Evolutionary conservation across 2,329 filamentous ascomycete species (phyloP).

Genomic region (Leptographium radiaticola): DNA sequence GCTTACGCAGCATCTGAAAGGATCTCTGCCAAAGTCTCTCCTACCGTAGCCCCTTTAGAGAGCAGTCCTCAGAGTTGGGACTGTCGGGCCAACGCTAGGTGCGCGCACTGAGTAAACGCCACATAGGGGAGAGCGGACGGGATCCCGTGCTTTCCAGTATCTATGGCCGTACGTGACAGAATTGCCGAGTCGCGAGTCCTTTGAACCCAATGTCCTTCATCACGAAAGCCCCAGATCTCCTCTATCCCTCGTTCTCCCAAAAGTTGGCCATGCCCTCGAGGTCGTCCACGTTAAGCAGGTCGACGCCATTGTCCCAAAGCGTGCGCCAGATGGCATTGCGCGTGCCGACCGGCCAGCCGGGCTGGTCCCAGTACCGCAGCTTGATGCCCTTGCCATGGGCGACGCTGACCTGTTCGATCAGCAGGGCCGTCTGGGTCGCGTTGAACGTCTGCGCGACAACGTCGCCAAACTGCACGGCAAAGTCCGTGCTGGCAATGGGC

Average conservation of each 20-base stretch:
- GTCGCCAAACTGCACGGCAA: slow-evolving; percentile 24
- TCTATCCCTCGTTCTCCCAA: slow-evolving; percentile 10
- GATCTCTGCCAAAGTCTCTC: too few relatives aligned
- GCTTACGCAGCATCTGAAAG: too few relatives aligned
- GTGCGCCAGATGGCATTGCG: slow-evolving; percentile 46
- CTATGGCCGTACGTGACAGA: not conserved
- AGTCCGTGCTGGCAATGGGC: slow-evolving; percentile 18
- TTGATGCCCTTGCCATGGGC: slow-evolving; percentile 45
- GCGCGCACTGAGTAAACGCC: too few relatives aligned
- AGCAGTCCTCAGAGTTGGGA: too few relatives aligned
- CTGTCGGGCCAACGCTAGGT: too few relatives aligned
- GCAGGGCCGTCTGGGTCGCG: slow-evolving; percentile 31
- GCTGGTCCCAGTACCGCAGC: slow-evolving; percentile 50
- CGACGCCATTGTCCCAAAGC: slow-evolving; percentile 42
- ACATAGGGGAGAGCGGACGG: too few relatives aligned
- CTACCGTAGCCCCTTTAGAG: too few relatives aligned
- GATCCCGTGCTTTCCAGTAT: not conserved
- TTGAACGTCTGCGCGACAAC: slow-evolving; percentile 24
- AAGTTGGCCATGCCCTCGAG: slow-evolving; percentile 32
- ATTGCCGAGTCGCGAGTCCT: not conserved
- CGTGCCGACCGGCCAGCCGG: slow-evolving; percentile 42
- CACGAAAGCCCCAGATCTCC: too few relatives aligned
- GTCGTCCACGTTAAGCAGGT: slow-evolving; percentile 51
- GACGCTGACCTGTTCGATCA: slow-evolving; percentile 35
- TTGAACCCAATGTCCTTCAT: not conserved